phyloP scores from a whole-genome alignment of 2,329 filamentous ascomycete genomes.

The Fusarium continuum region DNA sequence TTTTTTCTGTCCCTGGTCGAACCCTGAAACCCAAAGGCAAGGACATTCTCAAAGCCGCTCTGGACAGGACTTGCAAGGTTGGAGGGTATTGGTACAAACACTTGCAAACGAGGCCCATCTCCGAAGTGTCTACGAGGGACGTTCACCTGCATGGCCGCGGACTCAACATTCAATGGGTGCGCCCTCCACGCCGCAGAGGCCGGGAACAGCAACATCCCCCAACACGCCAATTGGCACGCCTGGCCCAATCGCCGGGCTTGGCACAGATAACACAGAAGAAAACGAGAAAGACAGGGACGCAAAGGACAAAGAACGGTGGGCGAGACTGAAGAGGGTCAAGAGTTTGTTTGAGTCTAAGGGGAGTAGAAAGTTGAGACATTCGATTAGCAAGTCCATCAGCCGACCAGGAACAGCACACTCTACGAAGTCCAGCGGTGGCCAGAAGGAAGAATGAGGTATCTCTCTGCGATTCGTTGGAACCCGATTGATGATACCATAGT shows the following conservation, averaged over 20 bases:
- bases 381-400: conserved; percentile 49
- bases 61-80: conserved; percentile 57
- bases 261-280: conserved; percentile 40
- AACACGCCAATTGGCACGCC: conserved; percentile 26
- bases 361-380: conserved; percentile 60
- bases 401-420: conserved; percentile 54
- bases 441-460: conserved; percentile 21
- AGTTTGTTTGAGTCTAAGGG: conserved; percentile 75
- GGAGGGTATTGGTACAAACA: conserved; percentile 64
- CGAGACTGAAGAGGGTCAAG: conserved; percentile 75
- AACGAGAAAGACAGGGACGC: conserved; percentile 58
- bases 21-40: conserved; percentile 66
- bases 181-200: conserved; percentile 37
- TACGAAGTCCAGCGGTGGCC: conserved; percentile 34
- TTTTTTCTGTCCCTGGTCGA: conserved; percentile 86
- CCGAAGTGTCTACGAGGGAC: conserved; percentile 50
- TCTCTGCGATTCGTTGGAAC: not conserved
- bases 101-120: conserved; percentile 68
- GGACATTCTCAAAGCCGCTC: conserved; percentile 46
- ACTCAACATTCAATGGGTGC: conserved; percentile 16
- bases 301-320: conserved; percentile 78
- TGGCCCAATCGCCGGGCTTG: conserved; percentile 10
- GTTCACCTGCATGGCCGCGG: conserved; percentile 34
- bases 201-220: conserved; percentile 26
- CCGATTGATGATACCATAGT: conserved; percentile 17